Evolutionary conservation across 768 basidiomycete genomes (phyloP), one percentile per base, ranked within the genome.

Genomic region (Tubosaeta brunneosetosa): DNA sequence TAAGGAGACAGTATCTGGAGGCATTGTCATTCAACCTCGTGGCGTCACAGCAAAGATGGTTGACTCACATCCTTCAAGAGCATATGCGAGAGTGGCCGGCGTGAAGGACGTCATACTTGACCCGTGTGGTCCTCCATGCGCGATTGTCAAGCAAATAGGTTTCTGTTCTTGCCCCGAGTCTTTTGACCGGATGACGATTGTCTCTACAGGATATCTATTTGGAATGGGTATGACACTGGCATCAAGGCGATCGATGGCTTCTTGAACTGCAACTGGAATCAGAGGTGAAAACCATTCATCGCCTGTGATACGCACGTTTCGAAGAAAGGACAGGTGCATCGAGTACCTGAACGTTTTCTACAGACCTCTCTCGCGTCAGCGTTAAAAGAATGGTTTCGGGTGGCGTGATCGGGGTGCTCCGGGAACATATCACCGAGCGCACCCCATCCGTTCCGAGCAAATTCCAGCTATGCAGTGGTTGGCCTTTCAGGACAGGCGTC

Each of bases 121-220:
- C 0, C 61, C 71, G 59, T 87, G 85, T 0, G 86, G 85, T 2
- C 86, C 85, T 10, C 85, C 86, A 53, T 87, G 86, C 7, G 77
- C 76, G 13, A 72, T 62, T 0, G 77, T 78, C 45, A 88, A 68
- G 47, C 75, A 84, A 17, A 78, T 74, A 2, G 72, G 71, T 17
- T 63, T 63, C 3, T 19, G 50, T 12, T 53, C 62, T n/a, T 53
- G 22, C 5, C 44, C 61, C 7, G 37, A 47, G 38, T 54, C 55
- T 8, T 63, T 61, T 0, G 71, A 66, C 40, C 69, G 70, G 17
- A 85, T 66, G 11, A 86, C 64, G 12, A 86, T 77, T 0, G 80
- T 78, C 64, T 86, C 82, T 2, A 77, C 73, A 3, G 77, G 79
- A 34, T 66, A 66, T 36, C 76, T 74, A 9, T 66, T 68, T 7